Percentiles rank a stretch among this genome's conserved stretches.
Conservation (phyloP, 257 asterid species). For the Plectranthus barbatus region DNA sequence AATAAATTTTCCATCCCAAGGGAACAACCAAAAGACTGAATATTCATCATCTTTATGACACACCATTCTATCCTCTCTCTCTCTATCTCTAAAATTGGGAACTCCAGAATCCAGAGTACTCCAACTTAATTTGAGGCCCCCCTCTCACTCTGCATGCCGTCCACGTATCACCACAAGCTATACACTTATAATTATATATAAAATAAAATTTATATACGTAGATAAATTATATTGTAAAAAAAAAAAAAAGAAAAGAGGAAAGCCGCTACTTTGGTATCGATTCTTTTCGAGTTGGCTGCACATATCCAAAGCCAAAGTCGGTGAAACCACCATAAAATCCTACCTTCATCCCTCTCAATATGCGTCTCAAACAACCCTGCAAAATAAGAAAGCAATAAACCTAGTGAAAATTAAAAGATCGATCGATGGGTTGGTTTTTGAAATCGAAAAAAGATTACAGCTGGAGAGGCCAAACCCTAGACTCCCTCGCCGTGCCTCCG, state of each 20-base stretch:
- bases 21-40: neutral
- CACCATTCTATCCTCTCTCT: neutral
- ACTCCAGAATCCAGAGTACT: too few species aligned
- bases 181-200: too few species aligned
- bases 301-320: conserved; percentile 8
- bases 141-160: neutral
- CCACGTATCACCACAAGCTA: neutral
- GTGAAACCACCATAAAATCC: neutral
- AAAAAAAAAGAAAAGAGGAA: neutral
- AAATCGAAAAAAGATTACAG: conserved; percentile 41
- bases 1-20: neutral
- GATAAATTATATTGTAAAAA: too few species aligned
- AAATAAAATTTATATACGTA: too few species aligned
- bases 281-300: neutral
- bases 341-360: neutral
- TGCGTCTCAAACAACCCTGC: too few species aligned
- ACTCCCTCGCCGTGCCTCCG: conserved; percentile 56
- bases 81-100: too few species aligned
- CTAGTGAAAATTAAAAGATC: neutral
- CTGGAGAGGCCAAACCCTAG: conserved; percentile 65
- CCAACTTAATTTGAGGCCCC: neutral
- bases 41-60: neutral
- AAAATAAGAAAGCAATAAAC: too few species aligned
- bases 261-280: conserved; percentile 11
- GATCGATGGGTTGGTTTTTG: conserved; percentile 36